These are phyloP conservation scores for Plasmodium cynomolgi DNA, from an alignment of 169 alveolate species.

Conservation along the genomic window DNA sequence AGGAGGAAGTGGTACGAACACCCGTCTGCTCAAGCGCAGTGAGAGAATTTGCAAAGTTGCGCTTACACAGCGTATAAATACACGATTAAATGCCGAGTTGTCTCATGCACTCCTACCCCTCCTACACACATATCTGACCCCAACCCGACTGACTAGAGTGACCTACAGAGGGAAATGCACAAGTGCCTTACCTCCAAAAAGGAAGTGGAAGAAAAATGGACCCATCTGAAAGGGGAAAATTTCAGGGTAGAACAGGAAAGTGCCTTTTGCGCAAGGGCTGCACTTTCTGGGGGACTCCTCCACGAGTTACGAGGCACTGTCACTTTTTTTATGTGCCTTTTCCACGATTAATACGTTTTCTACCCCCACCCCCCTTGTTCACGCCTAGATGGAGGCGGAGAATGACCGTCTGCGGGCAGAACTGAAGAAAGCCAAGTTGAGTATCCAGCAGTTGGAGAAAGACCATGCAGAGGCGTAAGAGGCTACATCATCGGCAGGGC, in stretches of 20 bases:
- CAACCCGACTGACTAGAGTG: not conserved
- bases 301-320: not conserved
- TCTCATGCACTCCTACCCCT: not conserved
- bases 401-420: constrained; percentile 27
- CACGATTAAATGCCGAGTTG: not conserved
- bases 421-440: constrained; percentile 25
- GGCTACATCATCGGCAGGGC: not conserved
- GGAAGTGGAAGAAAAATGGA: constrained; percentile 16
- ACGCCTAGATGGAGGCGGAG: constrained; percentile 19
- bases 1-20: not conserved
- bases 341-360: not conserved
- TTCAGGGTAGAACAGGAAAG: constrained; percentile 9
- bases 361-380: not conserved
- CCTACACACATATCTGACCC: not conserved
- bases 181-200: not conserved
- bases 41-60: not conserved
- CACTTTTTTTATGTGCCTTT: not conserved
- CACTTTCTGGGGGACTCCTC: not conserved
- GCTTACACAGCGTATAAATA: not conserved
- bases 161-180: constrained; percentile 16
- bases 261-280: not conserved
- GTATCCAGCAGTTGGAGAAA: not conserved
- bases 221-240: not conserved
- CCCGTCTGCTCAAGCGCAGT: not conserved
- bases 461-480: constrained; percentile 30